Evolutionary conservation across 192 early-diverging fungal species (phyloP), one percentile per base, ranked within the genome.

Genomic region (Coemansia sp.): DNA sequence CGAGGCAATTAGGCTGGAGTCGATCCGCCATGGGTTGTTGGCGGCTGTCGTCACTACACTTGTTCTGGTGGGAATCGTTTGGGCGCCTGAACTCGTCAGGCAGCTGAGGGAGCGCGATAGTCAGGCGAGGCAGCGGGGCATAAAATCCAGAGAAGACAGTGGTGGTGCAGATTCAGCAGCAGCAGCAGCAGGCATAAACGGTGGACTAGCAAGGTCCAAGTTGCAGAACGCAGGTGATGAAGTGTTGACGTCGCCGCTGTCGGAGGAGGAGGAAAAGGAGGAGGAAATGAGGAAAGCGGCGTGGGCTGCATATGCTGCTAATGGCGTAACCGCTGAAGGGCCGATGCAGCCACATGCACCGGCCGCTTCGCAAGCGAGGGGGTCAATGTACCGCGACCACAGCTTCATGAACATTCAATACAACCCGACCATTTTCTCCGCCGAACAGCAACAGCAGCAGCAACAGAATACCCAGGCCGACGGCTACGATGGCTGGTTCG

Each of bases 1-100:
- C 64, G 95, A 98, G 71, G 91, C 93, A 11, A 87, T 95, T 44
- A 91, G 92, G 77, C 90, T 93, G 72, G 93, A 95, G 52, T 88
- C 91, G 0, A 95, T 92, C 21, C 85, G 88, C 62, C 87, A 88
- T 23, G 92, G 89, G n/a, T 84, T 93, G 20, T 38, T 79, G 12
- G 75, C 78, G 2, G 75, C 71, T 0, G 81, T 83, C 0, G 14
- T 83, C 49, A 83, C 81, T 1, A 67, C 81, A 15, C 6, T 78
- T 53, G 62, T 74, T 6, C 49, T 83, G 8, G 43, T 67, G 2
- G 71, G 60, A 4, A 66, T 82, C 8, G 64, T 82, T 16, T 82
- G 79, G 79, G 64, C 60, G 0, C 79, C 79, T 4, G 70, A 71
- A 18, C 44, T 82, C 10, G 11, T 68, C 12, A 23, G 62, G 9